Evolutionary conservation across 2,329 filamentous ascomycete species (phyloP), one percentile per base, ranked within the genome.

Genomic region (Ceratocystis huliohia): DNA sequence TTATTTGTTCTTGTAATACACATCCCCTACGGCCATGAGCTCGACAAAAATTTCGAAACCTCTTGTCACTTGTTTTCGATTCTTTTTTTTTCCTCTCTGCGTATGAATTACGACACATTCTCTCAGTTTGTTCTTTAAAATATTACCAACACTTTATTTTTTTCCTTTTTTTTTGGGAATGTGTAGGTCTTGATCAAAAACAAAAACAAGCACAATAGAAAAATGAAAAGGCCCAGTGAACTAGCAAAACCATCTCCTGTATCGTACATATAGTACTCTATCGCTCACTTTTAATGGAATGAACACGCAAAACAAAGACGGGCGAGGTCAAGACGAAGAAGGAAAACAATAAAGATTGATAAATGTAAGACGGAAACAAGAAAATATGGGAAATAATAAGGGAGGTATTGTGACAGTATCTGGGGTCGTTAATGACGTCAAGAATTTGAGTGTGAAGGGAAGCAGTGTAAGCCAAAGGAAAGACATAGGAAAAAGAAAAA

Each of bases 391-490:
- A 56, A 37, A 62, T 28, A 6, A 62, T 53, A 50, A 50, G 56
- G 20, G 28, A 48, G 8, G 28, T 53, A 62, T 62, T 57, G 33
- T 53, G 45, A 61, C 65, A 66, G 50, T 50, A 37, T 41, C 63
- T 64, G 63, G 63, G 48, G 48, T 64, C 63, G 63, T 64, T 64
- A 50, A 64, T 56, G 45, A 64, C 63, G 46, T 64, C 63, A 64
- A 64, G 61, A 48, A 48, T 46, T 53, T 64, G 46, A 64, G 33
- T 41, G 63, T 30, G 20, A 46, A 20, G 20, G n/a, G 28, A 6
- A 64, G 45, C 41, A 25, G 33, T 41, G 48, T 5, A 50, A 41
- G 37, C 37, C 37, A 41, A 33, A 64, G 62, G n/a, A 28, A 25
- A 33, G 37, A 41, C 37, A 41, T 41, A 53, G 45, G 33, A 50